These are phyloP conservation scores for Glarea lozoyensis DNA, from an alignment of 495 filamentous ascomycete genomes.

Conservation along the genomic window DNA sequence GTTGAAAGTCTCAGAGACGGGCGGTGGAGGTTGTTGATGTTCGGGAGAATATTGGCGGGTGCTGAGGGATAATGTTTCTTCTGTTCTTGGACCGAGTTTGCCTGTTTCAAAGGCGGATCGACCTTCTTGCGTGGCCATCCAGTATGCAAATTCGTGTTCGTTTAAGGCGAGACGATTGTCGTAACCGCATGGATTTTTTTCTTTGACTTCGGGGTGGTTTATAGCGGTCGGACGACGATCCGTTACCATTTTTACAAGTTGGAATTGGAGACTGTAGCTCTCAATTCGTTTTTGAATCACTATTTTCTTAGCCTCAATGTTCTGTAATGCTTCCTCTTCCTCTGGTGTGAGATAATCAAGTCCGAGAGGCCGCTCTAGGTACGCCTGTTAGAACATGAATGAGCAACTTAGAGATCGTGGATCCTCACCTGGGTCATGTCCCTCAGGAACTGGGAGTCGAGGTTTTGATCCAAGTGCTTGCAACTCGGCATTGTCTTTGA, in stretches of 20 bases:
- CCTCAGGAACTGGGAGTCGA: slow-evolving; percentile 4
- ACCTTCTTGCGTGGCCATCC: slow-evolving; percentile 23
- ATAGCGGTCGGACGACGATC: slow-evolving; percentile 11
- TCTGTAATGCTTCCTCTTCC: slow-evolving; percentile 7
- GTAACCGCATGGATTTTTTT: slow-evolving; percentile 58
- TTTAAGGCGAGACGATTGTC: slow-evolving; percentile 52
- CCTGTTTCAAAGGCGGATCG: slow-evolving; percentile 15
- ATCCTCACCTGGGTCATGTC: slow-evolving; percentile 11
- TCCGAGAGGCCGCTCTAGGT: slow-evolving; percentile 8
- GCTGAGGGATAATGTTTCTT: slow-evolving; percentile 6
- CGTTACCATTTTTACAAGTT: slow-evolving; percentile 7
- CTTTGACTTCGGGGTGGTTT: slow-evolving; percentile 7
- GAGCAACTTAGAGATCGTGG: background rate
- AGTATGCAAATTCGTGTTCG: slow-evolving; percentile 46
- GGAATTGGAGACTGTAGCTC: slow-evolving; percentile 4
- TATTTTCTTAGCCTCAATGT: slow-evolving; percentile 4
- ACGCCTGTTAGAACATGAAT: background rate
- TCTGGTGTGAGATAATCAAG: slow-evolving; percentile 12
- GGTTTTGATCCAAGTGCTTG: slow-evolving; percentile 43
- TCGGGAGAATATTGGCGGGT: slow-evolving; percentile 6
- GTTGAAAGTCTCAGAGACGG: slow-evolving; percentile 6
- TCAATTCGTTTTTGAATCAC: background rate
- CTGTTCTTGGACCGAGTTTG: slow-evolving; percentile 15
- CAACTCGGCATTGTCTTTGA: slow-evolving; percentile 43
- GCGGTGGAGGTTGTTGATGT: background rate